Evolutionary conservation across 371 early-diverging fungal genomes (phyloP).

Genomic region (Apophysomyces sp.): DNA sequence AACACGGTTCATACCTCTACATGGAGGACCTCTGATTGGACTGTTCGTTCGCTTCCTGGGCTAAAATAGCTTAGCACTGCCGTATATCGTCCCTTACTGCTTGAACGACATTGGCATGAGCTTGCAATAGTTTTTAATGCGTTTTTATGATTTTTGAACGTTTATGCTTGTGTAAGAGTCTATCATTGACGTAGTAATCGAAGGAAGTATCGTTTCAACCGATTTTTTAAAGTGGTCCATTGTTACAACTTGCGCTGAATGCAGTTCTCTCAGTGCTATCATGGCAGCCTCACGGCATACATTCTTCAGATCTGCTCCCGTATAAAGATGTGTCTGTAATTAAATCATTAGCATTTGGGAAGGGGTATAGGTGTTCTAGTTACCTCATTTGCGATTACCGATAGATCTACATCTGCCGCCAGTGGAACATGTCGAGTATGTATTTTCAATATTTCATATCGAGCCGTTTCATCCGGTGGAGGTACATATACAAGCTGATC

Average conservation of each 20-base stretch:
- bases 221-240: slow-evolving; percentile 19
- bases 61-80: too few relatives aligned
- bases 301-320: slow-evolving; percentile 97
- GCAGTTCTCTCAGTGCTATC: slow-evolving; percentile 67
- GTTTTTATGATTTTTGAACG: not conserved
- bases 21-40: too few relatives aligned
- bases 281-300: slow-evolving; percentile 97
- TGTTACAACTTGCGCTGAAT: slow-evolving; percentile 46
- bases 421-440: slow-evolving; percentile 84
- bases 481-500: slow-evolving; percentile 92
- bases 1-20: too few relatives aligned
- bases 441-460: slow-evolving; percentile 84
- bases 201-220: slow-evolving; percentile 15
- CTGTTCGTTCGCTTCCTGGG: too few relatives aligned
- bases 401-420: slow-evolving; percentile 68
- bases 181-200: slow-evolving; percentile 11
- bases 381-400: slow-evolving; percentile 59
- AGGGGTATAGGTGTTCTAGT: not conserved
- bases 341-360: not conserved
- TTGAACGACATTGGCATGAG: too few relatives aligned
- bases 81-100: too few relatives aligned
- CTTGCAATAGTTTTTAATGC: too few relatives aligned
- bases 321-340: slow-evolving; percentile 78
- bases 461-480: slow-evolving; percentile 81
- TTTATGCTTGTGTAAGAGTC: not conserved